Evolutionary conservation across 148 eudicot genomes (phyloP).

Genomic region (Drosera capensis): DNA sequence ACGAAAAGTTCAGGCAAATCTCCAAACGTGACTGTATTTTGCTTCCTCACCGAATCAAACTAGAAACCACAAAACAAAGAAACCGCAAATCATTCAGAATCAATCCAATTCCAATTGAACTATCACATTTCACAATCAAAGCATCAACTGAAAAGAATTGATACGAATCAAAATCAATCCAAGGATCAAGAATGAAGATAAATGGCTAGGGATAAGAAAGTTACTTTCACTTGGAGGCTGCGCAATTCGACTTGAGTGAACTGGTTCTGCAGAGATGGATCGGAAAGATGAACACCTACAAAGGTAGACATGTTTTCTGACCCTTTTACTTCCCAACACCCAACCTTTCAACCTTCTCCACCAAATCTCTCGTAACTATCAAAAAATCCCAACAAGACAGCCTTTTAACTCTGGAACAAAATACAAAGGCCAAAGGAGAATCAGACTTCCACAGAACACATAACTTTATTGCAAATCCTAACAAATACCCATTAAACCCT

Average conservation of each 20-base stretch:
- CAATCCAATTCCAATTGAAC: neutral
- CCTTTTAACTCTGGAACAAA: too few species aligned
- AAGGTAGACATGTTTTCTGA: constrained; percentile 33
- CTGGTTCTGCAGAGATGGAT: constrained; percentile 63
- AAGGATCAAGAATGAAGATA: neutral
- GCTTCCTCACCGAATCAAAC: constrained; percentile 46
- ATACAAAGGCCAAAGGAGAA: too few species aligned
- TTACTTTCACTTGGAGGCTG: constrained; percentile 42
- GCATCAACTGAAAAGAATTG: neutral
- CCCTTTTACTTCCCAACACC: neutral
- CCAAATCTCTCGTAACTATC: neutral
- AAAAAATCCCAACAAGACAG: neutral
- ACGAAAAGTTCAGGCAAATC: constrained; percentile 66
- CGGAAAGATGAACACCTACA: constrained; percentile 46
- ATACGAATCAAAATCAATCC: neutral
- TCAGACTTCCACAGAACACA: too few species aligned
- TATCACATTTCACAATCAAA: neutral
- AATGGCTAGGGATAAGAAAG: neutral
- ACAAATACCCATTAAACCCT: too few species aligned
- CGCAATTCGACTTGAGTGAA: constrained; percentile 62
- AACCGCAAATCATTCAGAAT: constrained; percentile 3
- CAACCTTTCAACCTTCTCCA: neutral
- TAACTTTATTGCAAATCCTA: too few species aligned
- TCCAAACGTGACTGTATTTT: constrained; percentile 51
- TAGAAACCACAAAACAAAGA: constrained; percentile 16